phyloP scores from a whole-genome alignment of 2,329 filamentous ascomycete species.

The Fusarium oligoseptatum region DNA sequence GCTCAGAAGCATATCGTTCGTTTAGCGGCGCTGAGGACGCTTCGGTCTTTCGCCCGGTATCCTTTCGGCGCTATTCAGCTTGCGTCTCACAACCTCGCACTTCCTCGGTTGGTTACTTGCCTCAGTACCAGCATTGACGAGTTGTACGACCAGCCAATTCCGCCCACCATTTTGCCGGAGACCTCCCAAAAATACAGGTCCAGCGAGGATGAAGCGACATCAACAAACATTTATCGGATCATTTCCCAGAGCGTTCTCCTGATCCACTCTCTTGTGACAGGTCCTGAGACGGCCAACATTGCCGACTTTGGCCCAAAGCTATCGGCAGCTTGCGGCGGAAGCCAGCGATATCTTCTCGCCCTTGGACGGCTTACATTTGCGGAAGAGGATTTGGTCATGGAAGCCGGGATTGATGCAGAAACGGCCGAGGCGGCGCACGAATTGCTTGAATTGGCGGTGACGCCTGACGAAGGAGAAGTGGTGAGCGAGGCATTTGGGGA shows the following conservation, averaged over 20 bases:
- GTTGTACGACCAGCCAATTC: slow-evolving; percentile 72
- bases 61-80: slow-evolving; percentile 75
- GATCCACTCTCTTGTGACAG: slow-evolving; percentile 66
- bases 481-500: slow-evolving; percentile 58
- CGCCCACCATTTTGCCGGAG: slow-evolving; percentile 54
- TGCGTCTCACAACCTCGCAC: slow-evolving; percentile 74
- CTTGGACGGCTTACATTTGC: slow-evolving; percentile 88
- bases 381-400: slow-evolving; percentile 81
- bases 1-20: slow-evolving; percentile 59
- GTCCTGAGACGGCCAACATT: slow-evolving; percentile 58
- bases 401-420: slow-evolving; percentile 81
- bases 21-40: slow-evolving; percentile 64
- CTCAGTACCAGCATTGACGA: slow-evolving; percentile 76
- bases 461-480: slow-evolving; percentile 74
- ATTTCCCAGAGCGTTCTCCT: slow-evolving; percentile 64
- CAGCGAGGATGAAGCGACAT: slow-evolving; percentile 34
- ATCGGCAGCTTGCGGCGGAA: slow-evolving; percentile 75
- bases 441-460: slow-evolving; percentile 83
- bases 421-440: slow-evolving; percentile 85
- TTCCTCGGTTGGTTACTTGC: slow-evolving; percentile 81
- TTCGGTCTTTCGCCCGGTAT: slow-evolving; percentile 73
- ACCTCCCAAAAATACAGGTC: slow-evolving; percentile 19
- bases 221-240: slow-evolving; percentile 56
- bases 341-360: slow-evolving; percentile 85
- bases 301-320: slow-evolving; percentile 80